A percentile compares a stretch with the other conserved stretches of the same genome.
Conservation (phyloP, 1,284 basidiomycete species). For the Tilletia setariae region DNA sequence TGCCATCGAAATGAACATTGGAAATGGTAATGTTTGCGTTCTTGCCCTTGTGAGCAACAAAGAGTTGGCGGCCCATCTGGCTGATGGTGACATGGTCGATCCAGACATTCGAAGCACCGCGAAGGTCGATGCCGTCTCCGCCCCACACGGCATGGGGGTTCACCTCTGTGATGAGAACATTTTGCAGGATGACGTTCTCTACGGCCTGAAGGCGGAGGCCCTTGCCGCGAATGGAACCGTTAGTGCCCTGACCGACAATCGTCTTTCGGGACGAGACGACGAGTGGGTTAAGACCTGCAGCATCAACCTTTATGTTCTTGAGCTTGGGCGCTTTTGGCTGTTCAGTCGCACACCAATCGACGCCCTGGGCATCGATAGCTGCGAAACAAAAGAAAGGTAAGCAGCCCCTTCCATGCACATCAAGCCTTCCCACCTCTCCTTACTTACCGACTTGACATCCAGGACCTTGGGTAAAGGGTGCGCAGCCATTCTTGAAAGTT, state of each 20-base stretch:
- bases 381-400: no score
- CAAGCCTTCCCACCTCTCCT: no score
- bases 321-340: conserved; percentile 13
- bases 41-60: conserved; percentile 26
- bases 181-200: conserved; percentile 55
- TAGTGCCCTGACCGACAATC: conserved; percentile 31
- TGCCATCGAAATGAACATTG: conserved; percentile 31
- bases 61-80: conserved; percentile 31
- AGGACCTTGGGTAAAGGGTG: conserved; percentile 34
- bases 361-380: conserved; percentile 21
- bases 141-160: conserved; percentile 33
- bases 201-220: conserved; percentile 28
- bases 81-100: conserved; percentile 39
- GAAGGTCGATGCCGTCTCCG: conserved; percentile 41
- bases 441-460: conserved; percentile 54
- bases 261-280: conserved; percentile 21
- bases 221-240: conserved; percentile 49
- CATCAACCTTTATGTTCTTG: conserved; percentile 32
- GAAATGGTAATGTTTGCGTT: conserved; percentile 25
- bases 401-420: no score
- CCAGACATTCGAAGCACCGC: conserved; percentile 34
- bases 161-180: conserved; percentile 42
- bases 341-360: conserved; percentile 50
- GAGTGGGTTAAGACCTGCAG: conserved; percentile 30
- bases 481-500: conserved; percentile 41